phyloP scores from a whole-genome alignment of 1,284 basidiomycete genomes.

The Fomes fomentarius region DNA sequence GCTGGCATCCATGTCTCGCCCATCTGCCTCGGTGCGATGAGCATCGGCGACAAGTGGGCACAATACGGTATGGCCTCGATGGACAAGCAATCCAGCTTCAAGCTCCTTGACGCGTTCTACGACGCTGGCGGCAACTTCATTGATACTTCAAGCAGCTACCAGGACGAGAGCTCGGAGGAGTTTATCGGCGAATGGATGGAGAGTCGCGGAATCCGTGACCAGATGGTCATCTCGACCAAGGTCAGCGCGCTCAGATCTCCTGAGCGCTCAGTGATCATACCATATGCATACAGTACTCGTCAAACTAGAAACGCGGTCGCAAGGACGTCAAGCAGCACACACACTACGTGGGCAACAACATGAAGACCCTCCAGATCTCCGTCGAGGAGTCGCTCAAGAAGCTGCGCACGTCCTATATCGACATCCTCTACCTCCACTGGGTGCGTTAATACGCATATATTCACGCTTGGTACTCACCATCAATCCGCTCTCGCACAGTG shows the following conservation, averaged over 20 bases:
- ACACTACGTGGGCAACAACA: constrained; percentile 51
- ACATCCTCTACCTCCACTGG: constrained; percentile 57
- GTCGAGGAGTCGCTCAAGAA: constrained; percentile 55
- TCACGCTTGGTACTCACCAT: background rate
- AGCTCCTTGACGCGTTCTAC: constrained; percentile 50
- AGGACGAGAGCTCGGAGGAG: constrained; percentile 41
- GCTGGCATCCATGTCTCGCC: constrained; percentile 42
- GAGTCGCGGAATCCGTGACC: constrained; percentile 42
- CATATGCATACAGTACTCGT: background rate
- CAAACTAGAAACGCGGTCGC: constrained; percentile 18
- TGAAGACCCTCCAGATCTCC: constrained; percentile 47
- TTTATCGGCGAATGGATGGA: constrained; percentile 65
- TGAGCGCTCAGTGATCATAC: too few species aligned
- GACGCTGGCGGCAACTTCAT: constrained; percentile 53
- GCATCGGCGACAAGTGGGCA: constrained; percentile 47
- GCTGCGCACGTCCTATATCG: constrained; percentile 58
- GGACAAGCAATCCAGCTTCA: constrained; percentile 37
- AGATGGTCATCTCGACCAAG: constrained; percentile 34
- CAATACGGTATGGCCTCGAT: constrained; percentile 38
- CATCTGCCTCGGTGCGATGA: constrained; percentile 51
- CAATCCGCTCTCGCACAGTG: constrained; percentile 32
- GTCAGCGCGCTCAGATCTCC: constrained; percentile 13
- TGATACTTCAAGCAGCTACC: constrained; percentile 52
- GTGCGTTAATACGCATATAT: background rate
- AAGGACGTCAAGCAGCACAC: constrained; percentile 38